Percentiles rank a stretch among this genome's conserved stretches.
Conservation (phyloP, 805 yeast genomes). For the Myxozyma lipomycoides region DNA sequence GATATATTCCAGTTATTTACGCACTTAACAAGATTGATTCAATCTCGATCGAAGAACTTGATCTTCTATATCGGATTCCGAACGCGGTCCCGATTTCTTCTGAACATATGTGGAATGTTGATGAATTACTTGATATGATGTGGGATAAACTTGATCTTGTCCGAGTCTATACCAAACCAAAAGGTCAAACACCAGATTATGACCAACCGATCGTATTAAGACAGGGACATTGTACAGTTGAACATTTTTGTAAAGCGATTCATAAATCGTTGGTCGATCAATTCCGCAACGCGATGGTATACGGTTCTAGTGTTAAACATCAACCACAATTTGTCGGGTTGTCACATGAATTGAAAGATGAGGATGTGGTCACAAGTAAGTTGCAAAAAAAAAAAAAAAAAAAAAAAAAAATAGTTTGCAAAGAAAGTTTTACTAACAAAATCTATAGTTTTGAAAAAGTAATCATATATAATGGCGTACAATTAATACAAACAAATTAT, state of each 20-base stretch:
- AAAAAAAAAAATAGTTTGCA: too few species aligned
- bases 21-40: conserved; percentile 95
- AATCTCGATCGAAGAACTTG: conserved; percentile 88
- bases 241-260: conserved; percentile 93
- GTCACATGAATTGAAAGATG: conserved; percentile 79
- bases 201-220: conserved; percentile 90
- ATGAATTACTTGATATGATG: conserved; percentile 89
- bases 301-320: conserved; percentile 90
- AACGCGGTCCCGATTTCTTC: conserved; percentile 96
- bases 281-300: conserved; percentile 88
- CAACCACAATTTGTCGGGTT: conserved; percentile 96
- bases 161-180: conserved; percentile 95
- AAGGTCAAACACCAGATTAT: conserved; percentile 91
- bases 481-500: too few species aligned
- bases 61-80: conserved; percentile 84
- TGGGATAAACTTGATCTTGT: conserved; percentile 90
- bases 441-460: too few species aligned
- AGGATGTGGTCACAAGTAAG: conserved; percentile 94
- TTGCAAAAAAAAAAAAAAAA: too few species aligned
- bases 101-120: conserved; percentile 95
- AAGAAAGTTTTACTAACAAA: too few species aligned
- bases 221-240: conserved; percentile 76
- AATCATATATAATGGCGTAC: too few species aligned
- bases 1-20: conserved; percentile 92
- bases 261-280: conserved; percentile 93